Conservation (phyloP, 495 filamentous ascomycete species). For the Penicillium taxi region DNA sequence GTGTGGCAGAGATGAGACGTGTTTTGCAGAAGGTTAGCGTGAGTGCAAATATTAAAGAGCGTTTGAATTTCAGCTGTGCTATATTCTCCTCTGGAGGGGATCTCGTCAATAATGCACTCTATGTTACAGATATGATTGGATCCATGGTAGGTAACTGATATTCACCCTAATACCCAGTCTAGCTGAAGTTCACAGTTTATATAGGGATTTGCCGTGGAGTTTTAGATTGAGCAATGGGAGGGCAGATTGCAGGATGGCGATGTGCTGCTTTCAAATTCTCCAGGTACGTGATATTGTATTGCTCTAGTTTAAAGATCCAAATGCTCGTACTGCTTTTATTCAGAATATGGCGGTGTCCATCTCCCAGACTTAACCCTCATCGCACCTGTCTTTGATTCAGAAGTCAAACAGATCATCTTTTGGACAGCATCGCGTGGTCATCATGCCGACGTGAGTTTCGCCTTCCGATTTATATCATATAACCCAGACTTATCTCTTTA, state of each 20-base stretch:
- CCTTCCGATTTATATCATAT: no score
- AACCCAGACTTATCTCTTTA: no score
- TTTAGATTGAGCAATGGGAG: no score
- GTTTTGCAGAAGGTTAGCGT: slow-evolving; percentile 87
- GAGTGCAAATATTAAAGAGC: slow-evolving; percentile 87
- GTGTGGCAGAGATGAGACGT: slow-evolving; percentile 87
- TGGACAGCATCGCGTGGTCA: slow-evolving; percentile 83
- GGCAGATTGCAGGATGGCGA: slow-evolving; percentile 77
- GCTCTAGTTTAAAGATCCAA: no score
- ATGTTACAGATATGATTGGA: slow-evolving; percentile 3
- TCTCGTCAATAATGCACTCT: slow-evolving; percentile 66
- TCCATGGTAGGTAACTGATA: no score
- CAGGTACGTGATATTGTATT: no score
- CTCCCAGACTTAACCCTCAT: slow-evolving; percentile 84
- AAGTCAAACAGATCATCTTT: slow-evolving; percentile 54
- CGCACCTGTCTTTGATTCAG: slow-evolving; percentile 71
- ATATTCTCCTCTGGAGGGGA: slow-evolving; percentile 74
- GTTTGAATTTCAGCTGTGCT: slow-evolving; percentile 85
- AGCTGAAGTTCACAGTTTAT: no score
- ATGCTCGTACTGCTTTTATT: no score
- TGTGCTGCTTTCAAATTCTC: slow-evolving; percentile 86
- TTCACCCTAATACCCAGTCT: no score
- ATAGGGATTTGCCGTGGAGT: no score
- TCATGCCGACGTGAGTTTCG: slow-evolving; percentile 84
- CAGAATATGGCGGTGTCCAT: slow-evolving; percentile 75